Base-by-base conservation (phyloP, 1,139 yeast genomes). In the Protomyces macrosporus region DNA sequence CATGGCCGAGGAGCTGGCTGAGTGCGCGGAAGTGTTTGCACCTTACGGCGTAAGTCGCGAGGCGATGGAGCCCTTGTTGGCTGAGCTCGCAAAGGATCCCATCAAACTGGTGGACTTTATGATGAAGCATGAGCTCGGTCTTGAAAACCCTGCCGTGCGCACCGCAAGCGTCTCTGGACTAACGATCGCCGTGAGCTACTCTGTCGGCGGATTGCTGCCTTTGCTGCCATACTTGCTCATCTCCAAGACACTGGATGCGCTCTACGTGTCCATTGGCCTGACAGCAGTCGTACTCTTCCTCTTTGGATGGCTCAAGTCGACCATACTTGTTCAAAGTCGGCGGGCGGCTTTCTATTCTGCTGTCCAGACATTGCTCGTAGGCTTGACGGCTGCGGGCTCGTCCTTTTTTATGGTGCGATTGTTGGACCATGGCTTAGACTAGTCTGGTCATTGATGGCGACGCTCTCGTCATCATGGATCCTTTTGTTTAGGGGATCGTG, bases 361-460 rank as follows among this genome's bases (percentile, higher is more conserved):
- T 60, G 65, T 87, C 52, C 96, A 90, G 76, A 93, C 93, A 98
- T 86, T 90, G 65, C 77, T 87, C 30, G 91, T 90, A 60, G 98
- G 98, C 53, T 95, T 97, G 16, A 77, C 88, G 40, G 98, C 98
- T 34, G 98, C 98, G 4, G 96, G 96, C 6, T 89, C 96, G 34
- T 98, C 98, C 30, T 93, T 97, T 97, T 84, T 85, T 55, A 82
- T 91, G 73, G 98, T 93, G 54, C 87, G 85, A 4, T 35, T 63
- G n/a, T 30, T 65, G 16, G 65, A 62, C 14, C 42, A 39, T 12
- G 42, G 42, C 9, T n/a, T 5, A 23, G 23, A 23, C 23, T 23
- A 23, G 23, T 2, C 23, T 23, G 23, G 23, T 2, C 2, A 23
- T 23, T 23, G 23, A 23, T 23, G 1, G 23, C 23, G 23, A 23